Evolutionary conservation across 352 stramenopile species (phyloP).

Genomic region (Phytopythium aichiense): DNA sequence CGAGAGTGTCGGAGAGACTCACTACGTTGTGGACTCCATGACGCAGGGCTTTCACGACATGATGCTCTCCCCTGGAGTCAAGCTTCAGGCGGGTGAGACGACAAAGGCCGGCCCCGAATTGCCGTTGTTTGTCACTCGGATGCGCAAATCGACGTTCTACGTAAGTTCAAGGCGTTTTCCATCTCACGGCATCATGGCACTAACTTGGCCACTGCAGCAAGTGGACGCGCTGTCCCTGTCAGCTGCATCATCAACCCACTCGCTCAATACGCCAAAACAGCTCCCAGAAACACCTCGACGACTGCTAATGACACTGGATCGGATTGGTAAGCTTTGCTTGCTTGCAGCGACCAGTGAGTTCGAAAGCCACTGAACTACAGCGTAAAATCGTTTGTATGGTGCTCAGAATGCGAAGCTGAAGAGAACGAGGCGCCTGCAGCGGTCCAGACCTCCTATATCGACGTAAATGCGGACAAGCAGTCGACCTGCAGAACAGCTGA

Average conservation of each 20-base stretch:
- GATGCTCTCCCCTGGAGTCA: slow-evolving; percentile 26
- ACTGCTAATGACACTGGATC: background rate
- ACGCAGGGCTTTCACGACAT: slow-evolving; percentile 26
- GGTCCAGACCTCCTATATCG: background rate
- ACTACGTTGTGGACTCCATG: slow-evolving; percentile 14
- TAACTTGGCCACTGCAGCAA: slow-evolving; percentile 1
- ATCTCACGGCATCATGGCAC: background rate
- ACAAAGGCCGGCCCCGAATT: slow-evolving; percentile 21
- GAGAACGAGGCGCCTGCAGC: background rate
- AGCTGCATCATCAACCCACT: background rate
- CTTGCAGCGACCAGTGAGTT: background rate
- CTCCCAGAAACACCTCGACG: background rate
- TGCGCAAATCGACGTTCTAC: slow-evolving; percentile 26
- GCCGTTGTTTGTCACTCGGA: slow-evolving; percentile 18
- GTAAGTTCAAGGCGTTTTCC: slow-evolving; percentile 10
- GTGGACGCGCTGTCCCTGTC: slow-evolving; percentile 2
- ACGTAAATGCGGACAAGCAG: background rate
- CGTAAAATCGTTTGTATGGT: background rate
- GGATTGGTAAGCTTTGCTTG: background rate
- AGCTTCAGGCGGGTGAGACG: slow-evolving; percentile 20
- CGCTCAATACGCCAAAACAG: background rate
- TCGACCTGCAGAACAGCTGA: background rate
- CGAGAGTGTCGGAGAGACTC: background rate
- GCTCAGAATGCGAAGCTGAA: background rate
- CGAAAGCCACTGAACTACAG: background rate